Evolutionary conservation across 768 basidiomycete genomes (phyloP).

Genomic region (Galerina sulciceps): DNA sequence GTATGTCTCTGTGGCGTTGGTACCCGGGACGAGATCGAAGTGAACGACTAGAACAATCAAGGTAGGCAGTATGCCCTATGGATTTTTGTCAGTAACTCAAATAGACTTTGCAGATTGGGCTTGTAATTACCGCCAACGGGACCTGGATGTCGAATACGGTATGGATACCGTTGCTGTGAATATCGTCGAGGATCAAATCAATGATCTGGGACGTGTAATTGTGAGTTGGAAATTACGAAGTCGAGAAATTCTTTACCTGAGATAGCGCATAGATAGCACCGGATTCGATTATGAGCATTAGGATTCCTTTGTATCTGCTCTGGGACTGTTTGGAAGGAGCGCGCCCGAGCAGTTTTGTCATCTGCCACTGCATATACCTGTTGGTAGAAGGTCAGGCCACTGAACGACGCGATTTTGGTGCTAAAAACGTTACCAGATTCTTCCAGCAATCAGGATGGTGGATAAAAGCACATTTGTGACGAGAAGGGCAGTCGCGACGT

Average conservation of each 20-base stretch:
- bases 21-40: not conserved
- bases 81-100: not conserved
- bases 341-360: conserved; percentile 1
- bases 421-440: not conserved
- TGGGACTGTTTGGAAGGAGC: conserved; percentile 1
- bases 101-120: too few species aligned
- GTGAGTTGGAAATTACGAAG: not conserved
- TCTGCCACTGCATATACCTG: conserved; percentile 12
- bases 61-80: not conserved
- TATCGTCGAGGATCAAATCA: conserved; percentile 3
- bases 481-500: conserved; percentile 1
- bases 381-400: not conserved
- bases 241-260: not conserved
- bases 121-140: not conserved
- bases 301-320: conserved; percentile 1
- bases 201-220: not conserved
- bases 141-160: not conserved
- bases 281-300: conserved; percentile 5
- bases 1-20: not conserved
- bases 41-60: not conserved
- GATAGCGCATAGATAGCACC: conserved; percentile 5
- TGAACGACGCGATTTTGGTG: not conserved
- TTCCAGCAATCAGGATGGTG: not conserved
- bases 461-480: conserved; percentile 6
- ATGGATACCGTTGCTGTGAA: not conserved